Evolutionary conservation across 352 stramenopile genomes (phyloP).

Genomic region (Phytopythium aichiense): DNA sequence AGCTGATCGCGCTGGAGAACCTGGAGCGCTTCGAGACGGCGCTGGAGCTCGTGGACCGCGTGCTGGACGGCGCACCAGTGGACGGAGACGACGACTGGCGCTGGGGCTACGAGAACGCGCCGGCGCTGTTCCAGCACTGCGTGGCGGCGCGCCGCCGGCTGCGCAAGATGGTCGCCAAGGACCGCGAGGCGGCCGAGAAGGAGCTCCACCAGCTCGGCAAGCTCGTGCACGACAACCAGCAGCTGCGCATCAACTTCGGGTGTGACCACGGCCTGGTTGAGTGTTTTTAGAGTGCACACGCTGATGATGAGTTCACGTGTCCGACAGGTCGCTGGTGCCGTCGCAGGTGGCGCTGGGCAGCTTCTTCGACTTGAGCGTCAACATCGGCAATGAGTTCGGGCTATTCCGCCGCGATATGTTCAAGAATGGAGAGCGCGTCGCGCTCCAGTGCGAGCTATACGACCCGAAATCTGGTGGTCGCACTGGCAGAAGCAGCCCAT

Average conservation of each 20-base stretch:
- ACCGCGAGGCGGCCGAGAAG: slow-evolving; percentile 41
- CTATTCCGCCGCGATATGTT: slow-evolving; percentile 65
- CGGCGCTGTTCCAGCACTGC: slow-evolving; percentile 53
- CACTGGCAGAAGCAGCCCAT: slow-evolving; percentile 4
- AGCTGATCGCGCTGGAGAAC: slow-evolving; percentile 65
- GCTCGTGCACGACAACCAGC: slow-evolving; percentile 76
- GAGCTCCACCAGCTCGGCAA: slow-evolving; percentile 60
- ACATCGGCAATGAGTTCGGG: slow-evolving; percentile 81
- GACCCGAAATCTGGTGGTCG: slow-evolving; percentile 19
- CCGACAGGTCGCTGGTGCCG: slow-evolving; percentile 49
- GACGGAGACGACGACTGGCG: neutral
- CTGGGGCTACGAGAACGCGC: slow-evolving; percentile 11
- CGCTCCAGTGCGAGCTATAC: slow-evolving; percentile 45
- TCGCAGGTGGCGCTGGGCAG: slow-evolving; percentile 40
- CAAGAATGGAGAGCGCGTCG: slow-evolving; percentile 31
- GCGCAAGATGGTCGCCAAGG: slow-evolving; percentile 47
- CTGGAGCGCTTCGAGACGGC: slow-evolving; percentile 74
- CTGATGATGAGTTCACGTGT: slow-evolving; percentile 9
- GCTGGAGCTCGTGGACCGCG: slow-evolving; percentile 32
- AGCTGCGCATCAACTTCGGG: slow-evolving; percentile 79
- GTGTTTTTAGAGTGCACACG: slow-evolving; percentile 1
- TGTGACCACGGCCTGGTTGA: slow-evolving; percentile 13
- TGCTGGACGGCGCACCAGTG: slow-evolving; percentile 29
- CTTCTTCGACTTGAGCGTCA: slow-evolving; percentile 64
- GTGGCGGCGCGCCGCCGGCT: slow-evolving; percentile 40